Conservation (phyloP, 2,329 filamentous ascomycete species). For the Cercospora zeina region DNA sequence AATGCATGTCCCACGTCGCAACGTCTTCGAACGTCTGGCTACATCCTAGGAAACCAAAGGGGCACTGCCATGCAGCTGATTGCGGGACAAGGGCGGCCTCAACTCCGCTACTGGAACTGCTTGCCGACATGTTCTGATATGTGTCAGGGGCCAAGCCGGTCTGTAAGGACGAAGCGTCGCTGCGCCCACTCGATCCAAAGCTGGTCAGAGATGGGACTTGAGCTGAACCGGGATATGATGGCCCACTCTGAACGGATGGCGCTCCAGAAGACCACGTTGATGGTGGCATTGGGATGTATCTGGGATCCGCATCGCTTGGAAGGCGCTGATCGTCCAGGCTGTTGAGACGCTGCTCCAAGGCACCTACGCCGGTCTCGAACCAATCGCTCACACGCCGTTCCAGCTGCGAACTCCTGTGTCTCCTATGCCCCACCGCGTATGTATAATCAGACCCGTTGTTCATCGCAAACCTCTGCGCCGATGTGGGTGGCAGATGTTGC, state of each 20-base stretch:
- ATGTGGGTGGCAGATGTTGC: not conserved
- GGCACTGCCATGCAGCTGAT: slow-evolving; percentile 21
- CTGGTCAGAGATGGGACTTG: slow-evolving; percentile 18
- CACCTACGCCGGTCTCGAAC: slow-evolving; percentile 11
- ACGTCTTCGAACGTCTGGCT: slow-evolving; percentile 13
- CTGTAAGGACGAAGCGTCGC: not conserved
- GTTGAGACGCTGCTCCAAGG: slow-evolving; percentile 3
- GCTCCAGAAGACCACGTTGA: slow-evolving; percentile 18
- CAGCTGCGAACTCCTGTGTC: not conserved
- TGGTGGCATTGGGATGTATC: not conserved
- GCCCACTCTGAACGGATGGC: not conserved
- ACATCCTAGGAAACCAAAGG: slow-evolving; percentile 29
- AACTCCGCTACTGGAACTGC: not conserved
- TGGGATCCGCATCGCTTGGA: not conserved
- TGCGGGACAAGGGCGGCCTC: not conserved
- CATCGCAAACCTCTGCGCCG: not conserved
- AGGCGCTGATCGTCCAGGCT: not conserved
- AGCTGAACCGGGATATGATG: not conserved
- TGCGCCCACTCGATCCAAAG: slow-evolving; percentile 3
- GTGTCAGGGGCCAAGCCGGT: not conserved
- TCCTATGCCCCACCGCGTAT: not conserved
- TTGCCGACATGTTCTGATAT: not conserved
- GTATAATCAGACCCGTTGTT: not conserved
- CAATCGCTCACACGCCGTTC: slow-evolving; percentile 8
- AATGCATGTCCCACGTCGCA: slow-evolving; percentile 26